Percentiles rank a stretch among this genome's conserved stretches.
These are phyloP conservation scores for Nitzschia inconspicua DNA, from an alignment of 108 stramenopile species.

Conservation along the genomic window DNA sequence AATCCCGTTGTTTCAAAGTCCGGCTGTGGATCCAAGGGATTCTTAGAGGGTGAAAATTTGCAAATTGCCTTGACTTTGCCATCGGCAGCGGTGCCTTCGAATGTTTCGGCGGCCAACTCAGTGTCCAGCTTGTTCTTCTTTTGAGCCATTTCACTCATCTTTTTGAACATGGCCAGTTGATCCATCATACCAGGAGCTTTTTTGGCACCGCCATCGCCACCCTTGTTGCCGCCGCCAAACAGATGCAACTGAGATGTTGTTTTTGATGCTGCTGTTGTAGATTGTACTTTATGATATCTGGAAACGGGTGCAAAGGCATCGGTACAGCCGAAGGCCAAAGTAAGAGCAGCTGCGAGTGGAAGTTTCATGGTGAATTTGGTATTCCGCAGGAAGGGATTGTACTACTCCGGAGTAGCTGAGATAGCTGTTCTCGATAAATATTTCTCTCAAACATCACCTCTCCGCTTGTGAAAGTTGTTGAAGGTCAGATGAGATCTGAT, in stretches of 20 bases:
- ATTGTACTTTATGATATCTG: neutral
- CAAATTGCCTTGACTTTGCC: slow-evolving; percentile 67
- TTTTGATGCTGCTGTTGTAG: slow-evolving; percentile 4
- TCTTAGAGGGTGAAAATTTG: slow-evolving; percentile 67
- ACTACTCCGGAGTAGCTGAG: neutral
- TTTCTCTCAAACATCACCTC: no score
- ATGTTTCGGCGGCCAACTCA: slow-evolving; percentile 53
- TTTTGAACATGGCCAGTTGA: slow-evolving; percentile 89
- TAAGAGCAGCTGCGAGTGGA: neutral
- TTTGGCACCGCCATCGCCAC: slow-evolving; percentile 11
- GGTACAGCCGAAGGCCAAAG: slow-evolving; percentile 22
- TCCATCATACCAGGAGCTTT: slow-evolving; percentile 79
- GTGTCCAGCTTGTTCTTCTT: slow-evolving; percentile 75
- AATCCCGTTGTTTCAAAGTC: slow-evolving; percentile 62
- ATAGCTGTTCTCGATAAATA: no score
- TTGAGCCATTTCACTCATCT: slow-evolving; percentile 79
- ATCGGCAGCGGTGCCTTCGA: slow-evolving; percentile 52
- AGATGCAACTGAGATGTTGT: slow-evolving; percentile 45
- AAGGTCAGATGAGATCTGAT: no score
- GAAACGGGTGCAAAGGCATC: slow-evolving; percentile 41
- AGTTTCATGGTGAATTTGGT: slow-evolving; percentile 26
- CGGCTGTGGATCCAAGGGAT: slow-evolving; percentile 82
- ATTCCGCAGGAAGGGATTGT: neutral
- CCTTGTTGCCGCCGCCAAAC: slow-evolving; percentile 56
- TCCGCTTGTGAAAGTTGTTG: no score